These are phyloP conservation scores for Iris pallida DNA, from an alignment of 116 monocot species.

Conservation along the genomic window DNA sequence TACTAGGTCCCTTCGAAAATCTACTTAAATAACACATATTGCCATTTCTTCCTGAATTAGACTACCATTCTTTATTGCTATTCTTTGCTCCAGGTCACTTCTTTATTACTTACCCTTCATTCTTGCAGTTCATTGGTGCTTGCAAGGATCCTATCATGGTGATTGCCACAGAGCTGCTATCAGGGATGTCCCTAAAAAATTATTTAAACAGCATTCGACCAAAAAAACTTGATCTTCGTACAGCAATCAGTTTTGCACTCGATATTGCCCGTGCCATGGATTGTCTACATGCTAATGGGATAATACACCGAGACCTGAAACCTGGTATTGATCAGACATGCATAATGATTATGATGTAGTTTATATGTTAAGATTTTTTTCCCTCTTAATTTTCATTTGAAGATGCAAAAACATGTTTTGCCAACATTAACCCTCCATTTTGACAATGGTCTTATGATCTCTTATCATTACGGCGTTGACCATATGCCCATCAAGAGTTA, in stretches of 20 bases:
- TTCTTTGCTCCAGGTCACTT: not conserved
- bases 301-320: slow-evolving; percentile 95
- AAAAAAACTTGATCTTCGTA: slow-evolving; percentile 47
- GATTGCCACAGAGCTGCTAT: slow-evolving; percentile 79
- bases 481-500: no score
- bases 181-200: slow-evolving; percentile 83
- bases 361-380: no score
- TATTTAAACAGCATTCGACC: slow-evolving; percentile 69
- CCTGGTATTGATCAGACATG: slow-evolving; percentile 51
- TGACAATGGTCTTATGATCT: no score
- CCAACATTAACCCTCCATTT: no score
- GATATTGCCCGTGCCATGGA: slow-evolving; percentile 95
- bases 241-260: slow-evolving; percentile 64
- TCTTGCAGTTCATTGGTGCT: slow-evolving; percentile 92
- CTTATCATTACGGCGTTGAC: no score
- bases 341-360: no score
- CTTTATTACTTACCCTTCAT: not conserved
- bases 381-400: not conserved
- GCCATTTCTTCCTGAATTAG: no score
- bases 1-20: no score
- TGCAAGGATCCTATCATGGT: slow-evolving; percentile 95
- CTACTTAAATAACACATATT: no score
- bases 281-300: slow-evolving; percentile 94
- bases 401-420: not conserved
- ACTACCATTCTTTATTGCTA: no score